Evolutionary conservation across 179 eudicot species (phyloP).

Genomic region (Patellifolia procumbens): DNA sequence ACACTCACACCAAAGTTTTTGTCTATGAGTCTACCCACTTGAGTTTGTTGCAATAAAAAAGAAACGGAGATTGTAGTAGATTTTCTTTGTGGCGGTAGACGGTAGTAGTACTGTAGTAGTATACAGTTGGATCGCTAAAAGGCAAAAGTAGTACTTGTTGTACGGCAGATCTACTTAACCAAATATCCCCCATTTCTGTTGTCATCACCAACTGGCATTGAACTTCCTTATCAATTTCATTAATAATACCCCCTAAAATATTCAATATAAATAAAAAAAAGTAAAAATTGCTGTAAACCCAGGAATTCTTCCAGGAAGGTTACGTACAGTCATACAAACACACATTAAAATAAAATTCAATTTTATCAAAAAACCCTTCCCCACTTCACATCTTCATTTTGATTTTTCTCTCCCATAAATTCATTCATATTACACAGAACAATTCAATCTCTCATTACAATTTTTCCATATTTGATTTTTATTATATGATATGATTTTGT

Average conservation of each 20-base stretch:
- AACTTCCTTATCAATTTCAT: too few relatives aligned
- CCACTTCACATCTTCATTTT: neutral
- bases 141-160: neutral
- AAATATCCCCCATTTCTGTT: neutral
- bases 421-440: neutral
- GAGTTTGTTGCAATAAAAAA: too few relatives aligned
- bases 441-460: neutral
- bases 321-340: neutral
- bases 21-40: too few relatives aligned
- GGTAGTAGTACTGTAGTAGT: neutral
- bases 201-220: conserved; percentile 22
- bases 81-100: neutral
- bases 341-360: neutral
- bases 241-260: too few relatives aligned
- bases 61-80: too few relatives aligned
- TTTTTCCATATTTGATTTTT: neutral
- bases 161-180: neutral
- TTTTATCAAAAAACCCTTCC: neutral
- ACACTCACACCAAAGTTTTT: too few relatives aligned
- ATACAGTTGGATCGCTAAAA: neutral
- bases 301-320: conserved; percentile 24
- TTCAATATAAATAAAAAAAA: neutral
- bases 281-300: conserved; percentile 18
- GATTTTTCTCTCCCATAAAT: neutral
- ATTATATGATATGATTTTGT: conserved; percentile 32